Evolutionary conservation across 768 basidiomycete species (phyloP).

Genomic region (Mycena filopes): DNA sequence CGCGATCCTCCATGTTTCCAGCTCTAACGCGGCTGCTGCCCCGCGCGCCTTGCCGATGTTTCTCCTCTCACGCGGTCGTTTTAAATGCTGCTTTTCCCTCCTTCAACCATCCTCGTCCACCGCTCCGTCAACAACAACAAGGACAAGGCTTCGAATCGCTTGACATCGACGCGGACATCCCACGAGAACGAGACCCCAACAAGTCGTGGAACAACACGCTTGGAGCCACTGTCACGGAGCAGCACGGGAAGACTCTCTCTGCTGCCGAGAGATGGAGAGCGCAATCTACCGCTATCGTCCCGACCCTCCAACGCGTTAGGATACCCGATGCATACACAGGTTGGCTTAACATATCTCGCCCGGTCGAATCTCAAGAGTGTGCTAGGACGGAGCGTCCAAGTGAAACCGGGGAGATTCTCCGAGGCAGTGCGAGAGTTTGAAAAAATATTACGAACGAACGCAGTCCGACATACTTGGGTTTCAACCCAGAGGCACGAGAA

Average conservation of each 20-base stretch:
- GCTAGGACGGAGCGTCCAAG: constrained; percentile 70
- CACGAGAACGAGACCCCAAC: not conserved
- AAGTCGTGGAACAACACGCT: constrained; percentile 7
- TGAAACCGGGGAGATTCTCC: constrained; percentile 55
- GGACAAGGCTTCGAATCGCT: no score
- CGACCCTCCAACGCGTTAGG: constrained; percentile 33
- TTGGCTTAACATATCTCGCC: constrained; percentile 37
- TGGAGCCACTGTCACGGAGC: not conserved
- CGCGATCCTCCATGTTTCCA: constrained; percentile 3
- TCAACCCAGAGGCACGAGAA: constrained; percentile 78
- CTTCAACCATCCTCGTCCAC: not conserved
- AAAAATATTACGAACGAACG: constrained; percentile 63
- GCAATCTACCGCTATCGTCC: constrained; percentile 41
- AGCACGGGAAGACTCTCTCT: constrained; percentile 8
- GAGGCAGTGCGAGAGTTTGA: constrained; percentile 62
- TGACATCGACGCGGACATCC: not conserved
- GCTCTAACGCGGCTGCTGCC: constrained; percentile 12
- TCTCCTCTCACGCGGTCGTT: constrained; percentile 10
- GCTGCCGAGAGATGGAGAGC: constrained; percentile 56
- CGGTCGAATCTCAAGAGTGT: constrained; percentile 16
- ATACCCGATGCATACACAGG: constrained; percentile 69
- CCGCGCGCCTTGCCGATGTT: constrained; percentile 8
- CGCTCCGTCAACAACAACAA: not conserved
- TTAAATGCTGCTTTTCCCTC: not conserved
- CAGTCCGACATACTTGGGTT: constrained; percentile 61